A percentile compares a stretch with the other conserved stretches of the same genome.
phyloP scores from a whole-genome alignment of 345 rosid species.

The Linum lewisii region DNA sequence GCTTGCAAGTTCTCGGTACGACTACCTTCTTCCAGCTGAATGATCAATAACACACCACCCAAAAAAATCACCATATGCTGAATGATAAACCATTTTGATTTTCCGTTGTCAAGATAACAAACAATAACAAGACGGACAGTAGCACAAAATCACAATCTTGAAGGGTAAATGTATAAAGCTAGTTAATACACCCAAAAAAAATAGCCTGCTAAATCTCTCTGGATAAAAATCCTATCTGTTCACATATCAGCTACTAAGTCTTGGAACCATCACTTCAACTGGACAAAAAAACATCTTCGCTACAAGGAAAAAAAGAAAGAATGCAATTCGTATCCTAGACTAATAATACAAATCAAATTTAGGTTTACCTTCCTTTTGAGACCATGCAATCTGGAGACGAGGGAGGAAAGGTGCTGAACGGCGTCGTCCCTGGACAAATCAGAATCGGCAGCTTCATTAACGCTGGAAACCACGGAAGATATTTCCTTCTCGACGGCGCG shows the following conservation, averaged over 20 bases:
- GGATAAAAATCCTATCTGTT: not conserved
- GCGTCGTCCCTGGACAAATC: constrained; percentile 57
- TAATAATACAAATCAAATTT: no score
- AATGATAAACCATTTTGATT: no score
- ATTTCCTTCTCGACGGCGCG: constrained; percentile 77
- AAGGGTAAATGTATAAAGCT: no score
- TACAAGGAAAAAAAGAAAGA: not conserved
- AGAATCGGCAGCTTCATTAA: constrained; percentile 46
- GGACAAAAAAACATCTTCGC: not conserved
- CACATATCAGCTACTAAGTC: not conserved
- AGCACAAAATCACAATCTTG: no score
- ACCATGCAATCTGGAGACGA: constrained; percentile 89
- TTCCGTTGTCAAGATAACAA: no score
- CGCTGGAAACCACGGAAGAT: constrained; percentile 51
- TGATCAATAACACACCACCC: constrained; percentile 2
- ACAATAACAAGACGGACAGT: not conserved
- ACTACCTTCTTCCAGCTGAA: constrained; percentile 82
- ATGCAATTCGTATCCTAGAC: not conserved
- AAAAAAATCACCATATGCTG: not conserved
- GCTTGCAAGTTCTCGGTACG: constrained; percentile 69
- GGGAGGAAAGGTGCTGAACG: constrained; percentile 58
- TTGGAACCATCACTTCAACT: not conserved
- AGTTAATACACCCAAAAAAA: no score
- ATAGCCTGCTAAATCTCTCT: no score
- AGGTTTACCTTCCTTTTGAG: constrained; percentile 73